Conservation (phyloP, 164 flowering plant genomes). For the Akebia trifoliata region DNA sequence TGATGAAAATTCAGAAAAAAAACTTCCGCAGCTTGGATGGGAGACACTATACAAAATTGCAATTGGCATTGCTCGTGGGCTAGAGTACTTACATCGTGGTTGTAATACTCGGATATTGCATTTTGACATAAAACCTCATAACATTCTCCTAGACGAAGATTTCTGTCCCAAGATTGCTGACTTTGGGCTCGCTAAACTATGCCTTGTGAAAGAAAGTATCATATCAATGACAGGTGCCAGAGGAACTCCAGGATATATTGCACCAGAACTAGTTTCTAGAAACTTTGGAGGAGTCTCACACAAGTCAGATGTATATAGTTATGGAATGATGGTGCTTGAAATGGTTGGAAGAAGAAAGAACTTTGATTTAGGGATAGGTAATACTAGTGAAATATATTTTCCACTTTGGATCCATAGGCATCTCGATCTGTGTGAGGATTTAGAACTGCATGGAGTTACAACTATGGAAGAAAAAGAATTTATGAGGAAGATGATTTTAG, state of each 20-base stretch:
- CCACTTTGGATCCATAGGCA: slow-evolving; percentile 36
- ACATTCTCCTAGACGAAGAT: slow-evolving; percentile 30
- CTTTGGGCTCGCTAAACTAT: slow-evolving; percentile 39
- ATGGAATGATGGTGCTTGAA: slow-evolving; percentile 46
- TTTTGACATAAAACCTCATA: slow-evolving; percentile 44
- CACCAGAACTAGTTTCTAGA: slow-evolving; percentile 37
- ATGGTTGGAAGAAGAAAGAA: slow-evolving; percentile 39
- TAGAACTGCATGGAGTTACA: slow-evolving; percentile 11
- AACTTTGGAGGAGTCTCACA: slow-evolving; percentile 36
- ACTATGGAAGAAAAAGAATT: slow-evolving; percentile 18
- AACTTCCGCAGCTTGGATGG: slow-evolving; percentile 21
- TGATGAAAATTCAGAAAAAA: background rate
- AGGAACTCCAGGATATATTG: slow-evolving; percentile 44
- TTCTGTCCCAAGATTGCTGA: slow-evolving; percentile 37
- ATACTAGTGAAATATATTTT: slow-evolving; percentile 33
- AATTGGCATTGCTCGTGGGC: slow-evolving; percentile 34
- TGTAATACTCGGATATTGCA: slow-evolving; percentile 35
- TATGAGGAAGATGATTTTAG: slow-evolving; percentile 31
- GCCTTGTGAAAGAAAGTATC: slow-evolving; percentile 22
- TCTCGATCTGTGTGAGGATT: slow-evolving; percentile 12
- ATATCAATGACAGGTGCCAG: slow-evolving; percentile 28
- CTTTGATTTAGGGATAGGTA: slow-evolving; percentile 3
- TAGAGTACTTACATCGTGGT: slow-evolving; percentile 44
- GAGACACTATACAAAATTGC: slow-evolving; percentile 26
- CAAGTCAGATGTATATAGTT: slow-evolving; percentile 50